Percentiles rank a stretch among this genome's conserved stretches.
phyloP scores from a whole-genome alignment of 1,139 yeast genomes.

The Yamadazyma taylorii region DNA sequence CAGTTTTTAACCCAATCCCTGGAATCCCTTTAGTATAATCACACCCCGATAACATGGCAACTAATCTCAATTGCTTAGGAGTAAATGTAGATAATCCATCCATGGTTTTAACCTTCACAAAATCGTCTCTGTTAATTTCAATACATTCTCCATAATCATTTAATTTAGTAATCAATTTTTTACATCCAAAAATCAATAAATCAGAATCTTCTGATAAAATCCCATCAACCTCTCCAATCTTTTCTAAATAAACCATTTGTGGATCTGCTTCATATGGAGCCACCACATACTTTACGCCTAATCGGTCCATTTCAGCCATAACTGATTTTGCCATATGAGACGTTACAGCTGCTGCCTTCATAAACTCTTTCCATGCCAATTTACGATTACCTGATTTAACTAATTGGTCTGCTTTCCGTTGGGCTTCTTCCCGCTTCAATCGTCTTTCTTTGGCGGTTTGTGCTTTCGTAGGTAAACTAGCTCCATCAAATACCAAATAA shows the following conservation, averaged over 20 bases:
- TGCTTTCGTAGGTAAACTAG: conserved; percentile 74
- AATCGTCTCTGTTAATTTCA: conserved; percentile 60
- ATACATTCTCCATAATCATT: conserved; percentile 76
- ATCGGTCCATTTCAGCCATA: conserved; percentile 66
- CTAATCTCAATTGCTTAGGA: conserved; percentile 61
- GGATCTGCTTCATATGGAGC: conserved; percentile 99
- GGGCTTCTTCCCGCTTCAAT: conserved; percentile 55
- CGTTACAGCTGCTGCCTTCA: conserved; percentile 83
- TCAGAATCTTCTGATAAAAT: conserved; percentile 95
- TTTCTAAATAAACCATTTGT: conserved; percentile 89
- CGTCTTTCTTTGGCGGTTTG: conserved; percentile 71
- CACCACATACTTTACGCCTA: conserved; percentile 69
- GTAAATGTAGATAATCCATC: conserved; percentile 48
- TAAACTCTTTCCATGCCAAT: conserved; percentile 67
- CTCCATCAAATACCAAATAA: conserved; percentile 93
- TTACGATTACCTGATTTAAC: conserved; percentile 52
- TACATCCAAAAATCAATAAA: conserved; percentile 84
- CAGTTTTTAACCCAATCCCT: conserved; percentile 78
- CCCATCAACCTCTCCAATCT: conserved; percentile 73
- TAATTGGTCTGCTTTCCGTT: conserved; percentile 51
- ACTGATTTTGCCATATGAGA: conserved; percentile 89
- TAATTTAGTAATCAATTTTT: conserved; percentile 72
- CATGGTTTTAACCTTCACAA: conserved; percentile 44
- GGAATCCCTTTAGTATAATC: conserved; percentile 90
- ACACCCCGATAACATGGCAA: conserved; percentile 92